phyloP scores from a whole-genome alignment of 179 eudicot species.

The Monotropa hypopitys region DNA sequence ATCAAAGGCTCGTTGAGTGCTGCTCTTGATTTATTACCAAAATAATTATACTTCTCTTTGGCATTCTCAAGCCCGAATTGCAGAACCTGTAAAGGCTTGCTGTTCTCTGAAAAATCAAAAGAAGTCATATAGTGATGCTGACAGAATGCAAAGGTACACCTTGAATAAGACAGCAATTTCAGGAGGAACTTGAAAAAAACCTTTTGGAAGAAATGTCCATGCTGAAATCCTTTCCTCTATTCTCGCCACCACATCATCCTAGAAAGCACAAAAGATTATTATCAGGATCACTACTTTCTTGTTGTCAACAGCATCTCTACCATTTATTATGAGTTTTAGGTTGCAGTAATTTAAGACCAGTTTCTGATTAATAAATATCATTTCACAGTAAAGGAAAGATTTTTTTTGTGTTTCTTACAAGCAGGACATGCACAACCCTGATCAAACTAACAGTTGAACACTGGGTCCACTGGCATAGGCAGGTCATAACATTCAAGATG shows the following conservation, averaged over 20 bases:
- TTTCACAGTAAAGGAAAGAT: not conserved
- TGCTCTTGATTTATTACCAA: constrained; percentile 33
- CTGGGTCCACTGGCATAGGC: not conserved
- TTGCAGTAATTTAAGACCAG: not conserved
- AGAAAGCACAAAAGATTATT: constrained; percentile 5
- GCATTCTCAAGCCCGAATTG: constrained; percentile 42
- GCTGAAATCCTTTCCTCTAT: constrained; percentile 71
- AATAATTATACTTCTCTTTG: constrained; percentile 33
- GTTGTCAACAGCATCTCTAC: not conserved
- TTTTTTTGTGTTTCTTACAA: not conserved
- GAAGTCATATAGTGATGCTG: not conserved
- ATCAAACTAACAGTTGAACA: not conserved
- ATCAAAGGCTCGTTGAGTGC: constrained; percentile 35
- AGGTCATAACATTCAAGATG: not conserved
- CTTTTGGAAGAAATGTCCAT: constrained; percentile 87
- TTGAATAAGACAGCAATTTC: not conserved
- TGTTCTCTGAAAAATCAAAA: constrained; percentile 29
- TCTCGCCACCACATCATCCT: constrained; percentile 47
- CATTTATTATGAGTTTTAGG: not conserved
- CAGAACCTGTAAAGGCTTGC: constrained; percentile 43
- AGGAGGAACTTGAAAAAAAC: constrained; percentile 20
- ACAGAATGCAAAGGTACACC: constrained; percentile 1
- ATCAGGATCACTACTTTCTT: not conserved
- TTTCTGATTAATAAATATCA: not conserved
- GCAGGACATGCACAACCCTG: not conserved